Evolutionary conservation across 371 early-diverging fungal species (phyloP), one percentile per base, ranked within the genome.

Genomic region (Nematocida sp.): DNA sequence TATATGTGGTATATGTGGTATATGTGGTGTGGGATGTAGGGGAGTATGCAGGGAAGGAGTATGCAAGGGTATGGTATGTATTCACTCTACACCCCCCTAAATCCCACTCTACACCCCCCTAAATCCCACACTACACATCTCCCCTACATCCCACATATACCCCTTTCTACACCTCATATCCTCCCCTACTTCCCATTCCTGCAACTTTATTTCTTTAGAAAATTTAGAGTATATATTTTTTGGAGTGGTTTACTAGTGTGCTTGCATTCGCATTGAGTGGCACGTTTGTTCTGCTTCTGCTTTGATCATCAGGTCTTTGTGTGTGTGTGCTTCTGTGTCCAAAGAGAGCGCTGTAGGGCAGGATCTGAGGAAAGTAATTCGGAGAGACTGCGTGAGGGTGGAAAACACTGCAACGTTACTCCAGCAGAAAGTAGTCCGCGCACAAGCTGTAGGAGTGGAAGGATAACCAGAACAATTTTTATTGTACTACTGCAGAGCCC

Each of bases 371-470:
- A 23, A 25, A 58, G 2, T 70, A 70, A 70, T 70, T 52, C 25
- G 63, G 36, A 31, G 74, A 43, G 74, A 70, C 74, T 41, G 74
- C 74, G 74, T 48, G 74, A 70, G 74, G 62, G 57, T 70, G 74
- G 74, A 19, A 70, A 70, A 70, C 74, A 70, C 57, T 70, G 74
- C 74, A 70, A 48, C 74, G 74, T 70, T 70, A 70, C 74, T 70
- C 36, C 63, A 52, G 74, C 62, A 62, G 62, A 70, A 40, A 60
- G 37, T 36, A 70, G 74, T 60, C 51, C 57, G 74, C 62, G 40
- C 52, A 53, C 50, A 32, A 32, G 49, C 58, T 45, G 74, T 70
- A 70, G 74, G 32, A 58, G 50, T 32, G 21, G 8, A 36, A 62
- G 54, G 43, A 2, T 37, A 19, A 57, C n/a, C 19, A 23, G 48